A percentile compares a stretch with the other conserved stretches of the same genome.
These are phyloP conservation scores for Pichia sp. DNA, from an alignment of 1,139 yeast species.

Conservation along the genomic window DNA sequence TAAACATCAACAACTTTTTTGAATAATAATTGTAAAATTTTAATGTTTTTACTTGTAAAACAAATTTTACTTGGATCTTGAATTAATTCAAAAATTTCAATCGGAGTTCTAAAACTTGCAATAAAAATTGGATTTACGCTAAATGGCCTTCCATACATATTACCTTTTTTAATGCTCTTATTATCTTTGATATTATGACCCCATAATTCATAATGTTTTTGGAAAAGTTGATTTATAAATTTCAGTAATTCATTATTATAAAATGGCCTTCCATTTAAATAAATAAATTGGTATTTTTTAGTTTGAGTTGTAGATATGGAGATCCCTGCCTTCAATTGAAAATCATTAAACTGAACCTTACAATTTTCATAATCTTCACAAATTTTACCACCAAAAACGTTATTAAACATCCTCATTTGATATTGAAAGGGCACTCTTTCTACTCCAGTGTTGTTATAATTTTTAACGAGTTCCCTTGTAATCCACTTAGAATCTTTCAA, in stretches of 20 bases:
- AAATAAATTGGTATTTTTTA: slow-evolving; percentile 39
- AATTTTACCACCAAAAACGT: slow-evolving; percentile 21
- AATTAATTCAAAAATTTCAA: slow-evolving; percentile 32
- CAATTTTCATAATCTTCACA: slow-evolving; percentile 19
- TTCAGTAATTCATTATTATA: slow-evolving; percentile 25
- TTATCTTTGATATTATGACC: slow-evolving; percentile 3
- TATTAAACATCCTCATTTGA: slow-evolving; percentile 17
- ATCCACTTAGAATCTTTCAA: slow-evolving; percentile 13
- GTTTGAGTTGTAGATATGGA: slow-evolving; percentile 31
- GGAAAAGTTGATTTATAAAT: slow-evolving; percentile 26
- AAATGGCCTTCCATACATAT: slow-evolving; percentile 29
- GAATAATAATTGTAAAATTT: slow-evolving; percentile 31
- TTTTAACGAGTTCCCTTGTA: background rate
- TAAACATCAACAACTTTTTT: slow-evolving; percentile 29
- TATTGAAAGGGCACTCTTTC: slow-evolving; percentile 6
- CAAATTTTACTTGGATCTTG: slow-evolving; percentile 38
- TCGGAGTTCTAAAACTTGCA: slow-evolving; percentile 32
- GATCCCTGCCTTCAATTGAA: slow-evolving; percentile 29
- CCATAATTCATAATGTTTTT: slow-evolving; percentile 13
- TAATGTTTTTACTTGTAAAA: slow-evolving; percentile 28
- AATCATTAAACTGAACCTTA: slow-evolving; percentile 17
- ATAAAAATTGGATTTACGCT: slow-evolving; percentile 36
- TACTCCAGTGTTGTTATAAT: background rate
- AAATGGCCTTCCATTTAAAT: slow-evolving; percentile 39
- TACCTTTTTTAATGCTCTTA: slow-evolving; percentile 5